Base-by-base conservation (phyloP, 345 rosid genomes). In the Gynandropsis gynandra region DNA sequence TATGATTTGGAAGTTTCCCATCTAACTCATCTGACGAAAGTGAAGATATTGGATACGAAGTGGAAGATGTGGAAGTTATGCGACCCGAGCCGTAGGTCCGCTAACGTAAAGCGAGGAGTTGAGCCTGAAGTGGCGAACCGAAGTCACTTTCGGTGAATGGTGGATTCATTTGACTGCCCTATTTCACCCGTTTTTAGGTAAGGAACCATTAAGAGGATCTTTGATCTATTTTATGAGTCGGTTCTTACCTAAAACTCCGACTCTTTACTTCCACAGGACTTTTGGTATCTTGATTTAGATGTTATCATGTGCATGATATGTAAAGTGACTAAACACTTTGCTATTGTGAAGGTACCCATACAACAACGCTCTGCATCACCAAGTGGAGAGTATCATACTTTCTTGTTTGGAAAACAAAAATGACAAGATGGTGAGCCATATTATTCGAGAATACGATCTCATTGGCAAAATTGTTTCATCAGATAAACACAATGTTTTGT, bases 291-390 rank as follows among this genome's bases (percentile, higher is more conserved):
- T 32, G 55, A 47, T 46, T 33, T 46, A 45, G 15, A 16, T 34
- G 49, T 12, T 50, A 20, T 8, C 21, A 41, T 16, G 51, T 58
- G 29, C 10, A 15, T 16, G n/a, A 34, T 18, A 58, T 40, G 40
- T 59, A 58, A 46, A 48, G 24, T 36, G 59, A 40, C 15, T 56
- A 42, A 53, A 47, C 17, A 31, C 42, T 56, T 50, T 47, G 56
- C 43, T 49, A 61, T 51, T 52, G 24, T 76, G 68, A 68, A 93
- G 99, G 86, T 93, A 93, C 64, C 97, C 97, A 6, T 93, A 54
- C 73, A 93, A 81, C 62, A 93, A 93, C 70, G 95, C 94, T 10
- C 59, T 93, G 71, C 99, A 93, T 72, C 97, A 88, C 70, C 97
- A 93, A 52, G 92, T 85, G 17, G 99, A 93, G 76, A 81, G 83